Percentiles rank a stretch among this genome's conserved stretches.
phyloP scores from a whole-genome alignment of 2,329 filamentous ascomycete species.

The Colletotrichum australisinense region DNA sequence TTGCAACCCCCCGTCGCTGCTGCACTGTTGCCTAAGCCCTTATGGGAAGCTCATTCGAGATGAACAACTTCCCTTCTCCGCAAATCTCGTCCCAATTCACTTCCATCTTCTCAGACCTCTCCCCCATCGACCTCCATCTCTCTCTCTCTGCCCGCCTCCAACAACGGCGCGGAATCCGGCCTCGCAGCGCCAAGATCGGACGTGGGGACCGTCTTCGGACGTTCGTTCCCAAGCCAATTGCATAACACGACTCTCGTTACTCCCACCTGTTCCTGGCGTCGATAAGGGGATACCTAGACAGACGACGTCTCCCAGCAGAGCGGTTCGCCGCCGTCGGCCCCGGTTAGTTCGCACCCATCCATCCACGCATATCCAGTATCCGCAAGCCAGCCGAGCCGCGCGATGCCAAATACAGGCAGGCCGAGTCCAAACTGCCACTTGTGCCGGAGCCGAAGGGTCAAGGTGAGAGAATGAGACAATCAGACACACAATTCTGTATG shows the following conservation, averaged over 20 bases:
- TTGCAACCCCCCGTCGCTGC: background rate
- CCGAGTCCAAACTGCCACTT: conserved; percentile 55
- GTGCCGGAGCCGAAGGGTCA: conserved; percentile 53
- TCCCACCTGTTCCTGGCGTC: too few relatives aligned
- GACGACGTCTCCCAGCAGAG: background rate
- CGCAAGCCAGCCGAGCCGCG: background rate
- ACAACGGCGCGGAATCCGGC: background rate
- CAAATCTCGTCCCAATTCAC: background rate
- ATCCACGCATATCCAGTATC: background rate
- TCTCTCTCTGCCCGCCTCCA: background rate
- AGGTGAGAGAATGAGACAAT: conserved; percentile 43
- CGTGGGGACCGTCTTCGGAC: background rate
- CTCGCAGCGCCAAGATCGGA: background rate
- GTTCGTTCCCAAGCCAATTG: background rate
- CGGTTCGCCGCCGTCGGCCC: background rate
- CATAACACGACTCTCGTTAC: background rate
- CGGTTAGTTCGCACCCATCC: background rate
- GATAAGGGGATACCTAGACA: background rate
- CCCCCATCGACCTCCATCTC: background rate
- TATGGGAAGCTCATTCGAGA: background rate
- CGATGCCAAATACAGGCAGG: conserved; percentile 54
- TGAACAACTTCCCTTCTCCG: background rate
- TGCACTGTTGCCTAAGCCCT: background rate
- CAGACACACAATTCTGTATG: background rate
- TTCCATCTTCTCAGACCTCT: background rate